Conservation (phyloP, 169 alveolate species). For the Theileria parva region DNA sequence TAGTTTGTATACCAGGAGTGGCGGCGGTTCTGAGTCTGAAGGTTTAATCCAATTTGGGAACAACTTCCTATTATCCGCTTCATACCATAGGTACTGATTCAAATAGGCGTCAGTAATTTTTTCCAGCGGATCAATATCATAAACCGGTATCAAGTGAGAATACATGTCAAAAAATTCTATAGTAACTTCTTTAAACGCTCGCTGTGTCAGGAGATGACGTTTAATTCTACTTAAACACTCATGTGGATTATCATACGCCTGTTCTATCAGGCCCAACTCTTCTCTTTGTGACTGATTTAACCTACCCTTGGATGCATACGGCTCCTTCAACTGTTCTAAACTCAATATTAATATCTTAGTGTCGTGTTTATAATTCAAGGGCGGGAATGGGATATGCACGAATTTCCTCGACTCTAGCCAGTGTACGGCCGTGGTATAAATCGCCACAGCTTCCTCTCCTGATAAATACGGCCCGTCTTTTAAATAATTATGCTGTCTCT, state of each 20-base stretch:
- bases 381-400: slow-evolving; percentile 99
- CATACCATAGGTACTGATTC: slow-evolving; percentile 99
- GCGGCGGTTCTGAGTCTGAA: slow-evolving; percentile 99
- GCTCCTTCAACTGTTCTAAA: slow-evolving; percentile 98
- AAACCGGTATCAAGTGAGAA: slow-evolving; percentile 98
- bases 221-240: slow-evolving; percentile 98
- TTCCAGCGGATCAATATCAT: slow-evolving; percentile 99
- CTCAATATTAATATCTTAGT: slow-evolving; percentile 97
- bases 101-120: slow-evolving; percentile 99
- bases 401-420: slow-evolving; percentile 99
- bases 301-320: slow-evolving; percentile 93
- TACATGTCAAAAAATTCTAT: slow-evolving; percentile 98
- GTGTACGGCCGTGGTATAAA: slow-evolving; percentile 98
- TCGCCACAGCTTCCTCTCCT: slow-evolving; percentile 99
- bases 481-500: slow-evolving; percentile 97
- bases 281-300: slow-evolving; percentile 98
- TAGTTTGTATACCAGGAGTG: slow-evolving; percentile 97
- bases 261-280: slow-evolving; percentile 98
- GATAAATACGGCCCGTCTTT: slow-evolving; percentile 98
- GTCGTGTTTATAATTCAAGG: slow-evolving; percentile 99
- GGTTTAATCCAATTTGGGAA: slow-evolving; percentile 99
- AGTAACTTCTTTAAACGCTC: slow-evolving; percentile 98
- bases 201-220: slow-evolving; percentile 97
- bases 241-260: slow-evolving; percentile 99
- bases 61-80: slow-evolving; percentile 96